phyloP scores from a whole-genome alignment of 768 basidiomycete species.

The Boletus sensibilis region DNA sequence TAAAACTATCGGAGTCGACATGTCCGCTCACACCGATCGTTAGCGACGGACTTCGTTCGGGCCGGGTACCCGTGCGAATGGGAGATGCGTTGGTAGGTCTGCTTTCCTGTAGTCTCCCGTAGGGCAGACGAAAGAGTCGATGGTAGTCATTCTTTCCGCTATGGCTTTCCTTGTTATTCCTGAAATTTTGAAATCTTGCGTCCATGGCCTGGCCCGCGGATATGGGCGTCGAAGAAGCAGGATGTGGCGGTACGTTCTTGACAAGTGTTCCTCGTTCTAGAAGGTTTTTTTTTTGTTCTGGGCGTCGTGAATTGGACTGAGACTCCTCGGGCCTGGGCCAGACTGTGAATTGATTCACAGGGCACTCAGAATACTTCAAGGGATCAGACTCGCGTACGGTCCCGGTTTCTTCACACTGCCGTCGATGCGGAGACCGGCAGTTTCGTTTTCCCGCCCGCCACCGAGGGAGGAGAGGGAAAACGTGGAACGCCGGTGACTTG shows the following conservation, averaged over 20 bases:
- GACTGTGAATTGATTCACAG: not conserved
- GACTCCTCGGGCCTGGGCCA: not conserved
- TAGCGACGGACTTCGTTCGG: not conserved
- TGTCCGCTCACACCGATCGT: not conserved
- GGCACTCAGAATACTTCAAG: not conserved
- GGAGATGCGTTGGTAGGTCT: not conserved
- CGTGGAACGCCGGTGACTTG: not conserved
- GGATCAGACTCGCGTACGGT: not conserved
- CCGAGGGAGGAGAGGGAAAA: not conserved
- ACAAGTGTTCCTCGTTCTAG: not conserved
- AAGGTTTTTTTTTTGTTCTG: not conserved
- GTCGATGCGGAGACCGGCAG: not conserved
- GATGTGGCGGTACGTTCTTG: not conserved
- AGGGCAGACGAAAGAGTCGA: not conserved
- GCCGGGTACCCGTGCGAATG: not conserved
- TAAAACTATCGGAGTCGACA: not conserved
- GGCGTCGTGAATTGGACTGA: not conserved
- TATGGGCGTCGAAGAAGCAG: slow-evolving; percentile 2
- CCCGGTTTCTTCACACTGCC: not conserved
- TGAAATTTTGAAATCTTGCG: not conserved
- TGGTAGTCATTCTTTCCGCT: not conserved
- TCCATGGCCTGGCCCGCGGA: not conserved
- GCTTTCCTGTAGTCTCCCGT: not conserved
- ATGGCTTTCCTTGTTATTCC: not conserved
- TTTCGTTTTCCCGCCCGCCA: slow-evolving; percentile 1